These are phyloP conservation scores for Calocybe gangraenosa DNA, from an alignment of 768 basidiomycete genomes.

Conservation along the genomic window DNA sequence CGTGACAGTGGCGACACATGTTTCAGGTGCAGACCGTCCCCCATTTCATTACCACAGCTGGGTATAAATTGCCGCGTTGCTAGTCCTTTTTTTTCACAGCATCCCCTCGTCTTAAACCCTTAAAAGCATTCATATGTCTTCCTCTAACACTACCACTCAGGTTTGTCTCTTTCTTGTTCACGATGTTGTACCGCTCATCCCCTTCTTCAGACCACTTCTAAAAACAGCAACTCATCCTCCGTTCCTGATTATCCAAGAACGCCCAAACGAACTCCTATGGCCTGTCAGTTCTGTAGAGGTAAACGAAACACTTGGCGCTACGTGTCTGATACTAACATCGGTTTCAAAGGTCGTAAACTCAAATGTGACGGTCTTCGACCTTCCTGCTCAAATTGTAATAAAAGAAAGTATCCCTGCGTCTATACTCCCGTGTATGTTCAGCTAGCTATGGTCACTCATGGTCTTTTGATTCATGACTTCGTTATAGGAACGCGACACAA, in stretches of 20 bases:
- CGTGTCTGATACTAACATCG: too few relatives aligned
- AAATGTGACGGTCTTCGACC: constrained; percentile 69
- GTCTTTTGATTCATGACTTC: not conserved
- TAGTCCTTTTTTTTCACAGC: not conserved
- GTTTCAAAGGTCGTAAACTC: constrained; percentile 62
- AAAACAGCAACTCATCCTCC: too few relatives aligned
- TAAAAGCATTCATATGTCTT: constrained; percentile 12
- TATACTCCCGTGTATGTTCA: constrained; percentile 64
- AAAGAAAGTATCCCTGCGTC: constrained; percentile 51
- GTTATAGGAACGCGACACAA: not conserved
- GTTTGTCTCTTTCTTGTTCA: constrained; percentile 4
- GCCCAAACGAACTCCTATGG: constrained; percentile 58
- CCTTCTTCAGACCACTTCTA: constrained; percentile 6
- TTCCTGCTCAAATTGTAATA: constrained; percentile 62
- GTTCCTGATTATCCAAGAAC: constrained; percentile 16
- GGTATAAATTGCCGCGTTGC: constrained; percentile 2
- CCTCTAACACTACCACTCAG: constrained; percentile 11
- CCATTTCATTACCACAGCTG: constrained; percentile 8
- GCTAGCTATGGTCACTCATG: not conserved
- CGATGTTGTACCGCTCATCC: constrained; percentile 1
- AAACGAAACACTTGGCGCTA: constrained; percentile 2
- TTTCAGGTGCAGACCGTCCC: too few relatives aligned
- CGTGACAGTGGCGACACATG: constrained; percentile 4
- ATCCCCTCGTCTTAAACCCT: not conserved
- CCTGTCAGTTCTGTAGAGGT: constrained; percentile 74